A percentile compares a stretch with the other conserved stretches of the same genome.
phyloP scores from a whole-genome alignment of 768 basidiomycete species.

The Rubroboletus satanas region DNA sequence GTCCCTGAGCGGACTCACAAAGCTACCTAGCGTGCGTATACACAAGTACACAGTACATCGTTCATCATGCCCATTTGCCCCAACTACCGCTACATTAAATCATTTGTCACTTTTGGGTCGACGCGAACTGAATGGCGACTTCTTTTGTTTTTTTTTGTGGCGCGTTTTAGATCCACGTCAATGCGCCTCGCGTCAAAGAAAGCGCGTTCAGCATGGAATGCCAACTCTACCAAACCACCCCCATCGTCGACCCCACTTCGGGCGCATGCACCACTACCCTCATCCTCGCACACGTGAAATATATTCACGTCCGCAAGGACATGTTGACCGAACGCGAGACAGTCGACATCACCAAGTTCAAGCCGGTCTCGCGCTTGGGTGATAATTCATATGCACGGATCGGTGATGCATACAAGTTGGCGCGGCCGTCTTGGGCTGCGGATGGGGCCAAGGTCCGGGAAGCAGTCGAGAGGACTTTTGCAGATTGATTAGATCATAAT shows the following conservation, averaged over 20 bases:
- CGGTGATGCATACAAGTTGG: slow-evolving; percentile 20
- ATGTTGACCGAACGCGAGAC: slow-evolving; percentile 33
- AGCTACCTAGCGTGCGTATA: slow-evolving; percentile 7
- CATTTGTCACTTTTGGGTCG: background rate
- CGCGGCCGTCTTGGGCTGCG: slow-evolving; percentile 9
- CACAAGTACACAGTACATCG: background rate
- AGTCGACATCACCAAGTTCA: slow-evolving; percentile 35
- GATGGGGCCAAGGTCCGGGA: slow-evolving; percentile 10
- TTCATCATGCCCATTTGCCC: background rate
- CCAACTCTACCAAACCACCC: slow-evolving; percentile 34
- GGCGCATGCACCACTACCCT: slow-evolving; percentile 29
- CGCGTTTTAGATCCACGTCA: slow-evolving; percentile 30
- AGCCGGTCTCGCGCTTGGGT: slow-evolving; percentile 35
- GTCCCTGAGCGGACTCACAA: slow-evolving; percentile 33
- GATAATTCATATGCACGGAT: slow-evolving; percentile 34
- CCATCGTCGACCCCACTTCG: slow-evolving; percentile 32
- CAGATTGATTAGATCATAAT: background rate
- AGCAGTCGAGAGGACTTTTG: background rate
- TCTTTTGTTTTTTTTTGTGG: background rate
- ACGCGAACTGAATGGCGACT: background rate
- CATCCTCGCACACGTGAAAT: slow-evolving; percentile 37
- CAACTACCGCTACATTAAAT: no score
- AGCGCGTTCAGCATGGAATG: slow-evolving; percentile 49
- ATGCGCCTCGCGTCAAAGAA: slow-evolving; percentile 39
- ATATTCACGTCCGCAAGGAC: slow-evolving; percentile 42